Conservation (phyloP, 2,329 filamentous ascomycete species). For the Acrodontium crateriforme region DNA sequence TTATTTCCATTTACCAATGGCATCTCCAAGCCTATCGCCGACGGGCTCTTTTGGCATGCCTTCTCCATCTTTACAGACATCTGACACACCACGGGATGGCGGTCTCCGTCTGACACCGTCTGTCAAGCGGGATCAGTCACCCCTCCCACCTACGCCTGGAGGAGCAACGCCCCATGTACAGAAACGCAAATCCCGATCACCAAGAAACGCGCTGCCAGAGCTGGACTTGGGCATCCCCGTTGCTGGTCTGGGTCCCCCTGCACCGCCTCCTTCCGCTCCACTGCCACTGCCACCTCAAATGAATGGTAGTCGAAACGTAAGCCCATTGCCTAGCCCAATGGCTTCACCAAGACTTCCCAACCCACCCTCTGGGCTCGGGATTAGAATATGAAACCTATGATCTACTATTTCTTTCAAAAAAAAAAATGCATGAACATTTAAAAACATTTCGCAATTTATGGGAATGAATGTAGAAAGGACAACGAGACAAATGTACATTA, state of each 20-base stretch:
- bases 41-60: conserved; percentile 1
- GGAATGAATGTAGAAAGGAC: too few relatives aligned
- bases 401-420: too few relatives aligned
- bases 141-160: not conserved
- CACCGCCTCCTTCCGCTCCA: conserved; percentile 32
- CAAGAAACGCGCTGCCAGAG: conserved; percentile 16
- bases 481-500: too few relatives aligned
- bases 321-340: not conserved
- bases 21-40: not conserved
- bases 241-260: conserved; percentile 30
- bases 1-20: conserved; percentile 1
- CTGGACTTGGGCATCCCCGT: conserved; percentile 23
- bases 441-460: too few relatives aligned
- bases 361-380: not conserved
- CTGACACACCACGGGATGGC: not conserved
- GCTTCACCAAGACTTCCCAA: not conserved
- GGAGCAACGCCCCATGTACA: not conserved
- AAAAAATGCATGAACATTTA: too few relatives aligned
- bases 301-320: too few relatives aligned
- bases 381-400: not conserved
- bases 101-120: not conserved
- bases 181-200: conserved; percentile 9
- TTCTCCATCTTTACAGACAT: conserved; percentile 4
- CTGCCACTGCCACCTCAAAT: conserved; percentile 26
- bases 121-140: too few relatives aligned